Percentiles rank a stretch among this genome's conserved stretches.
Evolutionary conservation across 345 rosid genomes (phyloP).

Genomic region (Sisymbrium irio): DNA sequence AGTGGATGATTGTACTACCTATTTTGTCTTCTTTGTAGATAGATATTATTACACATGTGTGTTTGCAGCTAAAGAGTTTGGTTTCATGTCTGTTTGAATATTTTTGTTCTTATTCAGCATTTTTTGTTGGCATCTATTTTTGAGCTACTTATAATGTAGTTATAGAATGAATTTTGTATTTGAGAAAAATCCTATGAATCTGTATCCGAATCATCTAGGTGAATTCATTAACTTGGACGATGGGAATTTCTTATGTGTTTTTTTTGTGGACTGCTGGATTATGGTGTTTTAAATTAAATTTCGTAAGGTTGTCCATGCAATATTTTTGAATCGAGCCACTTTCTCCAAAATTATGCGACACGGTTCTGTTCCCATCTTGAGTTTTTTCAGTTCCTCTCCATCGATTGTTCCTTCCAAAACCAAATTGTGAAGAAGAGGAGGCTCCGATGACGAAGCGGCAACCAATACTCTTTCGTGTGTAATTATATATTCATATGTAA

Average conservation of each 20-base stretch:
- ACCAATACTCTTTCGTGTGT: neutral
- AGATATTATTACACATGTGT: conserved; percentile 13
- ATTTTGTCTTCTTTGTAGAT: conserved; percentile 32
- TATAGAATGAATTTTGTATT: neutral
- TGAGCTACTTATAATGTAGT: neutral
- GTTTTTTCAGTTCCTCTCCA: neutral
- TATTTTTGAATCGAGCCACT: too few species aligned
- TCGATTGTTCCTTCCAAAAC: neutral
- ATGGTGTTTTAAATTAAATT: too few species aligned
- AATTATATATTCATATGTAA: too few species aligned
- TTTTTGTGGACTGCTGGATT: too few species aligned
- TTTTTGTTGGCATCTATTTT: neutral
- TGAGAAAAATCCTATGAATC: neutral
- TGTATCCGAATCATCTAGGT: neutral
- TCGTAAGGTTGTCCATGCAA: too few species aligned
- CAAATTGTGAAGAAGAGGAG: neutral
- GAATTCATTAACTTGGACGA: neutral
- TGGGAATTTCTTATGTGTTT: neutral
- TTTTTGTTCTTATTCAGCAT: conserved; percentile 1
- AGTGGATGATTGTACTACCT: conserved; percentile 22
- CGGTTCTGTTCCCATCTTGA: neutral
- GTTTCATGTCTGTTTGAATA: conserved; percentile 21
- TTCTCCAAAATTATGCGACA: neutral
- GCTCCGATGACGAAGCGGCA: neutral
- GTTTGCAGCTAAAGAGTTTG: conserved; percentile 15